Evolutionary conservation across 2,329 filamentous ascomycete genomes (phyloP).

Genomic region (Penicillium sp.): DNA sequence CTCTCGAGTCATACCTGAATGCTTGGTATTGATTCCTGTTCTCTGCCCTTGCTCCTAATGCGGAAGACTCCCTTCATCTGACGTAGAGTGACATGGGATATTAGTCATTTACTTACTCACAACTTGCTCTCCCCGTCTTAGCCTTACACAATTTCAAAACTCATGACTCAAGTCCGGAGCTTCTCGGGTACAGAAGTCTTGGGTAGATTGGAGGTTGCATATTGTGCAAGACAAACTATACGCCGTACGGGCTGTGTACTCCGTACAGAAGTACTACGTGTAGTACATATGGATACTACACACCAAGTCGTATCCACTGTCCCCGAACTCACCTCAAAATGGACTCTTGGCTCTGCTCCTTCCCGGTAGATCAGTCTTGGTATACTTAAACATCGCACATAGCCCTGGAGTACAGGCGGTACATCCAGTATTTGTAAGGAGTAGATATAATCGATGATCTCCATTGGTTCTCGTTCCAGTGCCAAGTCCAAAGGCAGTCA

Average conservation of each 20-base stretch:
- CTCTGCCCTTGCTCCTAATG: constrained; percentile 1
- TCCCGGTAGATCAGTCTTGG: constrained; percentile 9
- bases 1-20: constrained; percentile 5
- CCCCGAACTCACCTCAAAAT: not conserved
- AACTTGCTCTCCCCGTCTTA: not conserved
- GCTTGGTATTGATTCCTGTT: constrained; percentile 3
- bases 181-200: constrained; percentile 1
- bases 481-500: constrained; percentile 6
- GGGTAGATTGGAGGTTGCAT: not conserved
- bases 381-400: constrained; percentile 1
- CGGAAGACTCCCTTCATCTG: not conserved
- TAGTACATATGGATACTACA: no score
- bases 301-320: constrained; percentile 1
- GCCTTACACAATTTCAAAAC: not conserved
- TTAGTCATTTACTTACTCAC: not conserved
- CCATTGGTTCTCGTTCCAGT: not conserved
- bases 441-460: not conserved
- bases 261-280: not conserved
- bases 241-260: not conserved
- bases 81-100: constrained; percentile 8
- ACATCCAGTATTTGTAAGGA: not conserved
- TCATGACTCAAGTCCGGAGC: constrained; percentile 1
- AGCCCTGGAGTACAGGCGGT: not conserved
- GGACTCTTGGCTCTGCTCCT: constrained; percentile 7
- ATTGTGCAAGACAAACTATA: not conserved